Conservation (phyloP, 2,329 filamentous ascomycete species). For the Leptographium galeiforme region DNA sequence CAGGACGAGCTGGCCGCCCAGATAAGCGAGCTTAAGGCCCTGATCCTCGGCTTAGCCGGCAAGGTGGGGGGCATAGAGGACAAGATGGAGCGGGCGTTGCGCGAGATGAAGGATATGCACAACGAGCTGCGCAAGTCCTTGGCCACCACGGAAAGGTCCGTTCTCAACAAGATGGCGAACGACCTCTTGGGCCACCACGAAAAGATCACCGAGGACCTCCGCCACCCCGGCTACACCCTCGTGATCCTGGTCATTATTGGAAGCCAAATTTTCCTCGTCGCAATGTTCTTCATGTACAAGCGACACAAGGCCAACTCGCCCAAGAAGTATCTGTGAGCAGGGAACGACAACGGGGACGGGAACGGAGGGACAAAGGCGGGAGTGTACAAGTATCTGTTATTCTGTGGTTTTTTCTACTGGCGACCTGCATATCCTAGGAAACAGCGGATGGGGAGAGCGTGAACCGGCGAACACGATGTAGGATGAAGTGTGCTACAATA, state of each 20-base stretch:
- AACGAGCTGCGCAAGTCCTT: conserved; percentile 37
- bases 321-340: conserved; percentile 72
- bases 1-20: conserved; percentile 39
- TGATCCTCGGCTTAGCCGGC: conserved; percentile 30
- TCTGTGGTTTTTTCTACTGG: too few species aligned
- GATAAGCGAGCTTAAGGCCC: conserved; percentile 31
- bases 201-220: conserved; percentile 29
- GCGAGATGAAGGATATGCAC: conserved; percentile 45
- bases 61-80: conserved; percentile 25
- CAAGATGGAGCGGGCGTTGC: conserved; percentile 38
- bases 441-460: neutral
- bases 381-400: too few species aligned
- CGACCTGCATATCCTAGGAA: too few species aligned
- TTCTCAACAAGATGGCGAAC: conserved; percentile 33
- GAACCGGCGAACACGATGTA: neutral
- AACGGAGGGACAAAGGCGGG: too few species aligned
- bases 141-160: conserved; percentile 35
- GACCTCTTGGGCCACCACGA: conserved; percentile 29
- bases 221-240: conserved; percentile 34
- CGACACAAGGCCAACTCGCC: conserved; percentile 58
- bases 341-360: too few species aligned
- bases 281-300: conserved; percentile 67
- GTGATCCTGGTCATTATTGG: conserved; percentile 59
- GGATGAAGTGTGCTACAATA: neutral
- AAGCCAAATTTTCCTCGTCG: conserved; percentile 58